Percentiles rank a stretch among this genome's conserved stretches.
These are phyloP conservation scores for Suhomyces terraborum DNA, from an alignment of 1,139 yeast species.

Conservation along the genomic window DNA sequence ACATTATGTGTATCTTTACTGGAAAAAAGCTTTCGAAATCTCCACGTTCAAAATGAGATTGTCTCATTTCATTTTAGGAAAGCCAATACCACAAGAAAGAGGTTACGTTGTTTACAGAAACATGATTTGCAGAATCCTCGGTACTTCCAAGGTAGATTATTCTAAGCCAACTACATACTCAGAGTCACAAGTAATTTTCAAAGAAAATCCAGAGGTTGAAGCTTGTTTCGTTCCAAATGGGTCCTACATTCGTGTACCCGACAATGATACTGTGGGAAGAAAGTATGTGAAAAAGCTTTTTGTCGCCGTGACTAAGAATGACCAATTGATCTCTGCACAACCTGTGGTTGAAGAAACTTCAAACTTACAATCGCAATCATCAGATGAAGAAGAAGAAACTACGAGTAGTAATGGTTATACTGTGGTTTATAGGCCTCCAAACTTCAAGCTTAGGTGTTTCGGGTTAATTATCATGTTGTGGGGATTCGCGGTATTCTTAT, in stretches of 20 bases:
- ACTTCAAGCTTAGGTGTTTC: conserved; percentile 61
- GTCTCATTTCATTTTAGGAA: conserved; percentile 75
- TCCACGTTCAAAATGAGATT: conserved; percentile 63
- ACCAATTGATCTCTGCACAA: conserved; percentile 50
- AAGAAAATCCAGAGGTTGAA: conserved; percentile 37
- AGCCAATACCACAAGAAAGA: conserved; percentile 71
- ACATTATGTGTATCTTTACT: conserved; percentile 49
- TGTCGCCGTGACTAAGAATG: conserved; percentile 81
- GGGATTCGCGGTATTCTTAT: conserved; percentile 63
- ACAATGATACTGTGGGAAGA: conserved; percentile 71
- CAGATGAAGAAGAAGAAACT: conserved; percentile 52
- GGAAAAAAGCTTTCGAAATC: conserved; percentile 63
- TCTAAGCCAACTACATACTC: conserved; percentile 54
- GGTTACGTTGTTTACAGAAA: conserved; percentile 68
- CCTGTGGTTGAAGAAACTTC: conserved; percentile 3
- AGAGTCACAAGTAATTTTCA: conserved; percentile 50
- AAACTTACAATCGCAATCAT: conserved; percentile 13
- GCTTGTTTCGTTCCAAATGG: conserved; percentile 79
- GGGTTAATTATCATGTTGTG: conserved; percentile 63
- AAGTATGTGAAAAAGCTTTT: conserved; percentile 65
- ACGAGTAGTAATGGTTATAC: conserved; percentile 60
- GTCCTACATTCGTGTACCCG: conserved; percentile 81
- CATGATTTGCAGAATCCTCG: conserved; percentile 41
- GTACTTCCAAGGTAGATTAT: conserved; percentile 55
- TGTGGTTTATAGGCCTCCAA: conserved; percentile 86